Percentiles rank a stretch among this genome's conserved stretches.
phyloP scores from a whole-genome alignment of 257 asterid species.

The Forsythia suspensa region DNA sequence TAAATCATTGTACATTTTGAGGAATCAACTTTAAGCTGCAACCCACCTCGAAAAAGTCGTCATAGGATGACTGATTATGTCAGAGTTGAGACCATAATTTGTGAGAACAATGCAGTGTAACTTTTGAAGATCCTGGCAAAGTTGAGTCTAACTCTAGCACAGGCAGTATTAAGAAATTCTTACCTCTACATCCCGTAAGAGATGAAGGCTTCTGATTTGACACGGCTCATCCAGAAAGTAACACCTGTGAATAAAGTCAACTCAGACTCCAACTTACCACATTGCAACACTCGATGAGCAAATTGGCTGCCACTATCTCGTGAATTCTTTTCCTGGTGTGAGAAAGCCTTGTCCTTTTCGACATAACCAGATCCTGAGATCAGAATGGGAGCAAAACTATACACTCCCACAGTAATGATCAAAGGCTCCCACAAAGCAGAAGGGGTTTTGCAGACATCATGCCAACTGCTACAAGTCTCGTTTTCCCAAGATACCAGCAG shows the following conservation, averaged over 20 bases:
- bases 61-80: constrained; percentile 2
- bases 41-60: not conserved
- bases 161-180: constrained; percentile 4
- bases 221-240: constrained; percentile 7
- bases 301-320: constrained; percentile 5
- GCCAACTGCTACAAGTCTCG: constrained; percentile 49
- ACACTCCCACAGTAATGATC: constrained; percentile 9
- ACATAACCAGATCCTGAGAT: constrained; percentile 13
- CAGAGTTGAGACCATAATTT: not conserved
- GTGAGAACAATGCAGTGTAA: constrained; percentile 11
- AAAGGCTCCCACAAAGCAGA: constrained; percentile 18
- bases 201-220: constrained; percentile 9
- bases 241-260: constrained; percentile 8
- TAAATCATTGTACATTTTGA: not conserved
- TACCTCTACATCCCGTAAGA: not conserved
- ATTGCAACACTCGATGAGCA: constrained; percentile 3
- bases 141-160: constrained; percentile 14
- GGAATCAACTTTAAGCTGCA: constrained; percentile 11
- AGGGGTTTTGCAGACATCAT: constrained; percentile 8
- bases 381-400: constrained; percentile 11
- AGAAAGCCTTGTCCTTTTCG: constrained; percentile 9
- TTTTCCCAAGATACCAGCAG: constrained; percentile 45
- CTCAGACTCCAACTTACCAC: constrained; percentile 5
- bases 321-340: constrained; percentile 5
- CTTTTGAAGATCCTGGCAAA: constrained; percentile 19